phyloP scores from a whole-genome alignment of 768 basidiomycete species.

The Auriculariales sp. region DNA sequence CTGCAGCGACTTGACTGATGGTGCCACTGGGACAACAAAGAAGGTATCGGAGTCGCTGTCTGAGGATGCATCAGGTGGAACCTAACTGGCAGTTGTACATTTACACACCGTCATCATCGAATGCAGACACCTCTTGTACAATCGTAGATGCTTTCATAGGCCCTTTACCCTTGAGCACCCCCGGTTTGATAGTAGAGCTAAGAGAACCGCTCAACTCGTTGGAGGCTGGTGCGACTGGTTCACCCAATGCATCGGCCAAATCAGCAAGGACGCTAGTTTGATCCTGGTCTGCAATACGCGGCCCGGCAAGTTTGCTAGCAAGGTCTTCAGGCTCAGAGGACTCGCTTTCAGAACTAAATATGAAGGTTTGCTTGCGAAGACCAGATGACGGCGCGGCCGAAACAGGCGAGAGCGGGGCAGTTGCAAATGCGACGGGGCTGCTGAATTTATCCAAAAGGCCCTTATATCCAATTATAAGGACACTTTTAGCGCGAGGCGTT shows the following conservation, averaged over 20 bases:
- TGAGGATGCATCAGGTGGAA: not conserved
- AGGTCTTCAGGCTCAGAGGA: not conserved
- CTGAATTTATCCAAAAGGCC: conserved; percentile 77
- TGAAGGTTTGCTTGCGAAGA: not conserved
- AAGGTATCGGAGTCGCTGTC: conserved; percentile 41
- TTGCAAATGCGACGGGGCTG: conserved; percentile 70
- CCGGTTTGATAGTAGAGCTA: not conserved
- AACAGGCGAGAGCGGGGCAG: conserved; percentile 52
- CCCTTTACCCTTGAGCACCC: no score
- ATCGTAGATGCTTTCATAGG: no score
- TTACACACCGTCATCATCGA: no score
- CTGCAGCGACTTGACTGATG: conserved; percentile 39
- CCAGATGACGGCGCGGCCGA: not conserved
- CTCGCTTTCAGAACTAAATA: not conserved
- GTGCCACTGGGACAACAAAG: conserved; percentile 48
- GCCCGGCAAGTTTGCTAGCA: not conserved
- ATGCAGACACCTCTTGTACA: no score
- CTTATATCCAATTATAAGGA: no score
- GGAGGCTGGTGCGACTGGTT: not conserved
- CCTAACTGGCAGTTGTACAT: no score
- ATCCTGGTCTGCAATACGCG: not conserved
- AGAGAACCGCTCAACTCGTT: not conserved
- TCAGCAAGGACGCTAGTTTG: not conserved
- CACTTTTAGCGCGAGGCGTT: no score
- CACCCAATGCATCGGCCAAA: not conserved